Base-by-base conservation (phyloP, 192 early-diverging fungal species). In the Piromyces sp. region DNA sequence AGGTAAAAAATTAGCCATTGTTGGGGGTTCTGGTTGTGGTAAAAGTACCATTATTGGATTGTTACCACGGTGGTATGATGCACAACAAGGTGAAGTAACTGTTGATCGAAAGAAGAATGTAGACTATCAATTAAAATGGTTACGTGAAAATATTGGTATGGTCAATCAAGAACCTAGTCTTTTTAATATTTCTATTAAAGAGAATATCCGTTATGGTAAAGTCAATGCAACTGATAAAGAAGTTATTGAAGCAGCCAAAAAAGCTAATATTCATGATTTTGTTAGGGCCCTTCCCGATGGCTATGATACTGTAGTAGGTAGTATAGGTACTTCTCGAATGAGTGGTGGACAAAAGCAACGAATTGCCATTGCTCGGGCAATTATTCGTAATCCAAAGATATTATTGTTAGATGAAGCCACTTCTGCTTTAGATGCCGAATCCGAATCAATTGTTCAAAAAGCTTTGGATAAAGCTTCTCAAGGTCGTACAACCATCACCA, bases 351-450 rank as follows among this genome's bases (percentile, higher is more conserved):
- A 38, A 38, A 38, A 38, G 80, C 95, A 95, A 85, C 87, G 95
- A 30, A 91, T 95, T 12, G 95, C 95, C n/a, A 95, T 95, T 86
- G 95, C 94, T 19, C 84, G 95, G 22, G 95, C 95, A 0, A 86
- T 96, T 37, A 79, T 96, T 31, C 95, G 95, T 85, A 86, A 91
- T 79, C 91, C 88, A 38, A 83, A 84, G 14, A 85, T 89, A n/a
- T 84, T 30, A 38, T 38, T 38, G 14, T 38, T 38, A 38, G 37
- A 38, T 38, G 37, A 38, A 38, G 37, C 37, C 14, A 30, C 80
- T 1, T 79, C 30, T 14, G 30, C 79, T 1, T 13, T 79, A 13
- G 79, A 38, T 38, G 7, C 37, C 1, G 37, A 38, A 38, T 38
- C 37, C 37, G 37, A 38, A 38, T 38, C 14, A 14, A 38, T 15